A percentile compares a stretch with the other conserved stretches of the same genome.
Conservation (phyloP, 2,329 filamentous ascomycete species). For the Aaosphaeria pasadenensis region DNA sequence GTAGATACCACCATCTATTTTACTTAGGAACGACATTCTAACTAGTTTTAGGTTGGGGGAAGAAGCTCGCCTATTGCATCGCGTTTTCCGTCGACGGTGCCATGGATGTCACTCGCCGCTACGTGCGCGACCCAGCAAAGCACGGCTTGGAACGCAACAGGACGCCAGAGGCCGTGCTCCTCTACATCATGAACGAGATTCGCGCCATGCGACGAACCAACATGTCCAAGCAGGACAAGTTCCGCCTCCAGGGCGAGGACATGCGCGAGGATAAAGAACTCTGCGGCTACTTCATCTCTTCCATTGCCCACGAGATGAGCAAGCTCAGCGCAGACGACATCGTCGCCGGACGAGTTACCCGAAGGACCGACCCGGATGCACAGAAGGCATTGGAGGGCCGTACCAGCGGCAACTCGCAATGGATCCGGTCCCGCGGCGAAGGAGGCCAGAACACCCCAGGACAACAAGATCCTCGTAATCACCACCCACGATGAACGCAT, state of each 20-base stretch:
- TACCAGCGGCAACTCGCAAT: conserved; percentile 38
- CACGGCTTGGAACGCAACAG: conserved; percentile 72
- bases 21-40: conserved; percentile 2
- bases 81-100: conserved; percentile 89
- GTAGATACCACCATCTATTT: conserved; percentile 39
- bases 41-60: conserved; percentile 68
- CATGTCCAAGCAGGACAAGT: conserved; percentile 81
- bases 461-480: conserved; percentile 37
- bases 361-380: conserved; percentile 42
- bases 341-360: conserved; percentile 18
- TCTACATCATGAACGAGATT: conserved; percentile 91
- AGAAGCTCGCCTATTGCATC: conserved; percentile 95
- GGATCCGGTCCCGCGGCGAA: conserved; percentile 36
- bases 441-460: conserved; percentile 32
- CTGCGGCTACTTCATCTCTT: conserved; percentile 68
- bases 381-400: conserved; percentile 48
- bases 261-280: conserved; percentile 72
- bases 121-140: conserved; percentile 66
- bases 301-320: conserved; percentile 70
- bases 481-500: conserved; percentile 32
- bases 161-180: conserved; percentile 83
- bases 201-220: conserved; percentile 78
- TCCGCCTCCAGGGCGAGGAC: conserved; percentile 78
- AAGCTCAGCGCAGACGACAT: conserved; percentile 57
- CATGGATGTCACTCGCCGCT: conserved; percentile 65